phyloP scores from a whole-genome alignment of 1,284 basidiomycete genomes.

The Cystobasidium pallidum region DNA sequence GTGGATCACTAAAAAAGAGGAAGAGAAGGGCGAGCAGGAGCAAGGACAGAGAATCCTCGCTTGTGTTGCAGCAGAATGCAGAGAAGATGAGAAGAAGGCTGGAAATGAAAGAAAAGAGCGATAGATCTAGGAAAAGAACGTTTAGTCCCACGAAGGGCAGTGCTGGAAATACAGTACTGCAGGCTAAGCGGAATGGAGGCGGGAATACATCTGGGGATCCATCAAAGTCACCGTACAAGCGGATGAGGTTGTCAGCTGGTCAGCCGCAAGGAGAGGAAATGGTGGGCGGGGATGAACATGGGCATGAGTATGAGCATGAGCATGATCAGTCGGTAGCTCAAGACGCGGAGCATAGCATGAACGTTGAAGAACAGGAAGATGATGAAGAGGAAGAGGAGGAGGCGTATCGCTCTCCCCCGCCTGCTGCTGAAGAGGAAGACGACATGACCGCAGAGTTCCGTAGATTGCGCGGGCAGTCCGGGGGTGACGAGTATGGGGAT shows the following conservation, averaged over 20 bases:
- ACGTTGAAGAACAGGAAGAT: slow-evolving; percentile 27
- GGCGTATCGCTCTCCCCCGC: not conserved
- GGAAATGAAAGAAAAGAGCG: not conserved
- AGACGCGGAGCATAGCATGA: slow-evolving; percentile 1
- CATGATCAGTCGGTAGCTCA: not conserved
- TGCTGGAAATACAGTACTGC: slow-evolving; percentile 1
- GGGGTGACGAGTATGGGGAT: slow-evolving; percentile 27
- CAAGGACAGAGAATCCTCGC: not conserved
- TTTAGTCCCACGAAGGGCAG: slow-evolving; percentile 12
- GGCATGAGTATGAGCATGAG: not conserved
- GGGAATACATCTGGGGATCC: slow-evolving; percentile 7
- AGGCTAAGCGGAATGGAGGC: not conserved
- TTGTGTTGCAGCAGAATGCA: not conserved
- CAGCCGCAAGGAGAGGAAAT: not conserved
- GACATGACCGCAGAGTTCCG: slow-evolving; percentile 38
- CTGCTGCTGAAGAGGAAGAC: slow-evolving; percentile 34
- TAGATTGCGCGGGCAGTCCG: slow-evolving; percentile 27
- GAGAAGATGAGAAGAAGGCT: slow-evolving; percentile 4
- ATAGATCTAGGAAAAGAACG: not conserved
- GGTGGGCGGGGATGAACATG: not conserved
- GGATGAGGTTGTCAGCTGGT: not conserved
- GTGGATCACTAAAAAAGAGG: slow-evolving; percentile 1
- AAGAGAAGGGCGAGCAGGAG: not conserved
- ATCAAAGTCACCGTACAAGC: not conserved
- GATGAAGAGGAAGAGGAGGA: slow-evolving; percentile 32